Percentiles rank a stretch among this genome's conserved stretches.
Evolutionary conservation across 257 asterid species (phyloP).

Genomic region (Rubia yunnanensis): DNA sequence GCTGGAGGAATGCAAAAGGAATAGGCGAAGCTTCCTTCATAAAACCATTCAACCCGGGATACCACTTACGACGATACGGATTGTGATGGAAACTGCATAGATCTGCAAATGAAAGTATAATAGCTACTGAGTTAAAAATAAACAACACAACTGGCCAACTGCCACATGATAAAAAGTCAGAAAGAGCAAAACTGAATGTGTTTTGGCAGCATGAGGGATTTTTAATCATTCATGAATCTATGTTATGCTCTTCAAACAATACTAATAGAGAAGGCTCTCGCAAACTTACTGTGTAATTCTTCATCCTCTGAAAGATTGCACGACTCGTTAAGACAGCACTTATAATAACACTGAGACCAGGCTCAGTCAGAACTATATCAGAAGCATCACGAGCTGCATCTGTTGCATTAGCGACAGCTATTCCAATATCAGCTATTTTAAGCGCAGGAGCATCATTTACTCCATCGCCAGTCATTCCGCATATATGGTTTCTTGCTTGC

Average conservation of each 20-base stretch:
- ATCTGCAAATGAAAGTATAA: conserved; percentile 20
- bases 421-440: conserved; percentile 77
- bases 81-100: conserved; percentile 45
- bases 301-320: conserved; percentile 90
- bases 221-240: not conserved
- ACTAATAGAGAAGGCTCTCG: not conserved
- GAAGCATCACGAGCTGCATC: conserved; percentile 87
- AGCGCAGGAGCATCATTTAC: conserved; percentile 85
- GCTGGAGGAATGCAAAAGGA: not conserved
- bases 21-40: not conserved
- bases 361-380: conserved; percentile 77
- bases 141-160: not conserved
- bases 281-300: conserved; percentile 46
- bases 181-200: not conserved
- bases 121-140: not conserved
- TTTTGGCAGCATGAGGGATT: not conserved
- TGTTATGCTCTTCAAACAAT: not conserved
- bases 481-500: conserved; percentile 68
- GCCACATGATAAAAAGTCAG: not conserved
- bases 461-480: conserved; percentile 95
- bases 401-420: conserved; percentile 79
- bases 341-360: conserved; percentile 71
- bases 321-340: conserved; percentile 79
- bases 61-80: conserved; percentile 34
- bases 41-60: not conserved